Conservation (phyloP, 1,139 yeast genomes). For the Candida pseudoviswanathii region DNA sequence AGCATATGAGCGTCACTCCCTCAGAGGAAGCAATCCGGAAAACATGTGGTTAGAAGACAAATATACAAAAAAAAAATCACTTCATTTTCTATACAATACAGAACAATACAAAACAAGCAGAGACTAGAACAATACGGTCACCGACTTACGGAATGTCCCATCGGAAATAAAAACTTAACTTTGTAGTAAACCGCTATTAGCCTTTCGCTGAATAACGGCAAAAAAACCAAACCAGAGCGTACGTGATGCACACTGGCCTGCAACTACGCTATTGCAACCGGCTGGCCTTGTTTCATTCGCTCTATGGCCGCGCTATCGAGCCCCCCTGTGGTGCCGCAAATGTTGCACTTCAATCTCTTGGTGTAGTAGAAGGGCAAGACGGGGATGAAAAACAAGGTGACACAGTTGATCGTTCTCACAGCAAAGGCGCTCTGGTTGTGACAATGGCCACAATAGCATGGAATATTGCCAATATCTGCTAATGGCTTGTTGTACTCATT, state of each 20-base stretch:
- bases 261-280: conserved; percentile 40
- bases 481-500: conserved; percentile 34
- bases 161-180: not conserved
- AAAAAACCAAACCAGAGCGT: not conserved
- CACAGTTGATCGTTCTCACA: conserved; percentile 41
- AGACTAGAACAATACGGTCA: not conserved
- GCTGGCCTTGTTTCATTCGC: conserved; percentile 42
- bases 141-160: not conserved
- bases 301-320: conserved; percentile 31
- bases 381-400: conserved; percentile 50
- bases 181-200: no score
- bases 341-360: conserved; percentile 43
- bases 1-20: not conserved
- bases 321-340: conserved; percentile 48
- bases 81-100: conserved; percentile 1
- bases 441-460: conserved; percentile 43
- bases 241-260: not conserved
- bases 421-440: conserved; percentile 51
- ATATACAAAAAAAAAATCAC: not conserved
- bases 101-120: not conserved
- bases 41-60: not conserved
- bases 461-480: conserved; percentile 28
- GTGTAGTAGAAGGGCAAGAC: conserved; percentile 44
- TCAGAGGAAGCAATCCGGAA: not conserved
- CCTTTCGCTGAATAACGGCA: not conserved